Percentiles rank a stretch among this genome's conserved stretches.
Evolutionary conservation across 2,329 filamentous ascomycete species (phyloP).

Genomic region (Claviceps pazoutovae): DNA sequence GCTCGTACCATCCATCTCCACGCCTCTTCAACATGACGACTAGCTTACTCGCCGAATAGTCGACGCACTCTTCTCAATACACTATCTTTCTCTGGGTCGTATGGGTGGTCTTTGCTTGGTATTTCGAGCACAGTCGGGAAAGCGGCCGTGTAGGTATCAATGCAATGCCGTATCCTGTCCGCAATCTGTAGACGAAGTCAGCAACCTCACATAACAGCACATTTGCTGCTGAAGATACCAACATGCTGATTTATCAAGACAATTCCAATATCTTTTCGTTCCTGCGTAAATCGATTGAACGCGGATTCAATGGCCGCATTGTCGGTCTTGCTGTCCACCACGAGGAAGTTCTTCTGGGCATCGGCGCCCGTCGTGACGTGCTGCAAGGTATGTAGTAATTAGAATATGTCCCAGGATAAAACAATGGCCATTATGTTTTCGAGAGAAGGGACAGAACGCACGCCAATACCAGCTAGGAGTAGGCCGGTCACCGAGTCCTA

Average conservation of each 20-base stretch:
- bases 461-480: constrained; percentile 87
- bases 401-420: not conserved
- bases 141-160: constrained; percentile 84
- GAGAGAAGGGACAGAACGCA: constrained; percentile 23
- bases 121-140: constrained; percentile 97
- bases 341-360: constrained; percentile 92
- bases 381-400: constrained; percentile 28
- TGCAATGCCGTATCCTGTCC: constrained; percentile 78
- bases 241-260: constrained; percentile 97
- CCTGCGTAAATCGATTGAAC: constrained; percentile 76
- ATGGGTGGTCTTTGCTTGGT: constrained; percentile 96
- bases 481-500: constrained; percentile 94
- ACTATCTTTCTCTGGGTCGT: constrained; percentile 97
- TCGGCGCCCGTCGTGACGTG: constrained; percentile 84
- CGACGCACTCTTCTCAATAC: constrained; percentile 73
- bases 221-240: constrained; percentile 15
- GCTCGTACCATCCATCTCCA: not conserved
- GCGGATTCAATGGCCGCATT: constrained; percentile 74
- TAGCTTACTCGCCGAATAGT: constrained; percentile 51
- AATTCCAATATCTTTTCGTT: constrained; percentile 94
- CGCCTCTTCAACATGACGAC: not conserved
- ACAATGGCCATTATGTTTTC: not conserved
- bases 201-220: not conserved
- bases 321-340: constrained; percentile 90
- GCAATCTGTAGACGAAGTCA: constrained; percentile 50